phyloP scores from a whole-genome alignment of 495 filamentous ascomycete species.

The Aspergillus panamensis region DNA sequence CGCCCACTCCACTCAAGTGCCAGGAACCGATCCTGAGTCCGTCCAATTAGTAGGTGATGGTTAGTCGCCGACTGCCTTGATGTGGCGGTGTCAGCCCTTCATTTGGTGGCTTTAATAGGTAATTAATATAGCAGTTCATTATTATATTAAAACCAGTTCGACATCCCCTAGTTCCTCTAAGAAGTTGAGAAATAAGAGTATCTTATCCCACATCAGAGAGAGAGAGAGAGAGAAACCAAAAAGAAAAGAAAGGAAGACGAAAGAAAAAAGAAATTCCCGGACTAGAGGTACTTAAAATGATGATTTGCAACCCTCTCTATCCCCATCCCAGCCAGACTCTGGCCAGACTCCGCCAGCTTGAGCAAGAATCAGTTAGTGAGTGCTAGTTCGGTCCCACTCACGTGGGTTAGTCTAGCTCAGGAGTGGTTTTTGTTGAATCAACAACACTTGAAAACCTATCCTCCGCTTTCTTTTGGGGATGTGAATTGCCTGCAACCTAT shows the following conservation, averaged over 20 bases:
- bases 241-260: neutral
- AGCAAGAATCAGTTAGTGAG: neutral
- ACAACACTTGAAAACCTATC: no score
- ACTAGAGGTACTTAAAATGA: neutral
- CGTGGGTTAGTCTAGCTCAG: neutral
- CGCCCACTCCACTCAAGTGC: slow-evolving; percentile 6
- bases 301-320: neutral
- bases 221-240: neutral
- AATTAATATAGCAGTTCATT: no score
- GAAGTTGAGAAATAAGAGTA: no score
- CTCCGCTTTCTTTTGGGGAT: no score
- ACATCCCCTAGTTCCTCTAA: no score
- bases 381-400: neutral
- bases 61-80: neutral
- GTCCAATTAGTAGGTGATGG: slow-evolving; percentile 6
- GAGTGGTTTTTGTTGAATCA: neutral
- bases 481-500: neutral
- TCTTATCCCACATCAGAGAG: neutral
- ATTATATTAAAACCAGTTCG: no score
- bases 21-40: slow-evolving; percentile 13
- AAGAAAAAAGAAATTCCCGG: neutral
- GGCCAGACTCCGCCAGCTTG: neutral
- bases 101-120: neutral
- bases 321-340: neutral
- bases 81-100: slow-evolving; percentile 10